A percentile compares a stretch with the other conserved stretches of the same genome.
These are phyloP conservation scores for Striga hermonthica DNA, from an alignment of 305 asterid species.

Conservation along the genomic window DNA sequence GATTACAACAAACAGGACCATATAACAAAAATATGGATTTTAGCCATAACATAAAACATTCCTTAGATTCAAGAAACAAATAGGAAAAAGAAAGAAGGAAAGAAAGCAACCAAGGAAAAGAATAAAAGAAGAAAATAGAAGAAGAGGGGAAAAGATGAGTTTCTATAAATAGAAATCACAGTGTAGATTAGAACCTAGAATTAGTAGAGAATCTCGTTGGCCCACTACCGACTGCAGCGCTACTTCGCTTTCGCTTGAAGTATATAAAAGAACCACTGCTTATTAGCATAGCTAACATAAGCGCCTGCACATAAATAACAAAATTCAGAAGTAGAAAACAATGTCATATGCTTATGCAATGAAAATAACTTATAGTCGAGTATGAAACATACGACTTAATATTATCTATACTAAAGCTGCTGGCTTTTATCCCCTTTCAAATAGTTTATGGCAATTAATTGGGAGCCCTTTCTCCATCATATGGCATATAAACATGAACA, in stretches of 20 bases:
- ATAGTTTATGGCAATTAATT: not conserved
- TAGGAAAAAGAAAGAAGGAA: not conserved
- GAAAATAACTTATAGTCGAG: not conserved
- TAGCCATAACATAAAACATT: constrained; percentile 25
- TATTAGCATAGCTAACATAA: constrained; percentile 63
- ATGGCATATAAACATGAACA: not conserved
- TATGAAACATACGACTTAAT: not conserved
- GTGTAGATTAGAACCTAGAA: constrained; percentile 53
- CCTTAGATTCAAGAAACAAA: not conserved
- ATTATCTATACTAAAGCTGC: not conserved
- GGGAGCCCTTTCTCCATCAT: not conserved
- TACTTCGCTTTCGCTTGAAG: constrained; percentile 55
- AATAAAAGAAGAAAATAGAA: too few species aligned
- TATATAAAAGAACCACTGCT: constrained; percentile 77
- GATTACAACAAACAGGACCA: constrained; percentile 27
- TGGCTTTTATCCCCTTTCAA: not conserved
- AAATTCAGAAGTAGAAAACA: not conserved
- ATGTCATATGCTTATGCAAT: not conserved
- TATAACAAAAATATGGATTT: constrained; percentile 13
- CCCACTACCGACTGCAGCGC: constrained; percentile 44
- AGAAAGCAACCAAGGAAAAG: not conserved
- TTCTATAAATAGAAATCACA: constrained; percentile 13
- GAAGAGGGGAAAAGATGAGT: too few species aligned
- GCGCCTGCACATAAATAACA: constrained; percentile 39
- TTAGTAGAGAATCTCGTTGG: constrained; percentile 61